Base-by-base conservation (phyloP, 192 early-diverging fungal species). In the Gaertneriomyces semiglobifer region DNA sequence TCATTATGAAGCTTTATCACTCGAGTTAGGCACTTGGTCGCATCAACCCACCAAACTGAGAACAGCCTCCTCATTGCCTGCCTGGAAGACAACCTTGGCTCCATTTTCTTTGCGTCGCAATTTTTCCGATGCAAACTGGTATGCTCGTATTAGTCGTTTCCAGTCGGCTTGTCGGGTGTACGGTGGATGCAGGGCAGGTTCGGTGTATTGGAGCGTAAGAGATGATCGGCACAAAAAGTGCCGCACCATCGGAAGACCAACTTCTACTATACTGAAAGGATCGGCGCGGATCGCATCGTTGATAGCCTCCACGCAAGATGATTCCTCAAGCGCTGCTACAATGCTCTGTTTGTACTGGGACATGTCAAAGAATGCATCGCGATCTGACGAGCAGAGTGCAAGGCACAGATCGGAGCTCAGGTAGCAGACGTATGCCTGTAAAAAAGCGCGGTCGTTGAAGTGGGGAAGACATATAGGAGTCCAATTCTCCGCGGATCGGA, bases 391-490 rank as follows among this genome's bases (percentile, higher is more conserved):
- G 12, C 94, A 82, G 48, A 92, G 70, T 0, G 93, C 73, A 6
- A 96, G 72, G 51, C 87, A 89, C 6, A 90, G 75, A n/a, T 88
- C 84, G 0, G 81, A 74, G 25, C 62, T 56, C 5, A 96, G 80
- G 69, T 91, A 95, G 62, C 80, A 89, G 16, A 96, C 83, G 60
- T 96, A 95, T 1, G 88, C 88, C 63, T 96, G 88, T 40, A 98
- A 69, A 73, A 95, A 98, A 12, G 88, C 92, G 62, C 88, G 79
- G 61, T 84, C 81, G 75, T 96, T 92, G 78, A 95, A 91, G 4
- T 56, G 52, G 42, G 96, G 94, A n/a, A 96, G 82, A 65, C 96
- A 98, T 16, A 98, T 79, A 18, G 96, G 96, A 1, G 88, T 92
- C 94, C 96, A 98, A 25, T 88, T 87, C 76, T 98, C 96, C 47